These are phyloP conservation scores for Leccinum pellstonianum DNA, from an alignment of 768 basidiomycete genomes.

Conservation along the genomic window DNA sequence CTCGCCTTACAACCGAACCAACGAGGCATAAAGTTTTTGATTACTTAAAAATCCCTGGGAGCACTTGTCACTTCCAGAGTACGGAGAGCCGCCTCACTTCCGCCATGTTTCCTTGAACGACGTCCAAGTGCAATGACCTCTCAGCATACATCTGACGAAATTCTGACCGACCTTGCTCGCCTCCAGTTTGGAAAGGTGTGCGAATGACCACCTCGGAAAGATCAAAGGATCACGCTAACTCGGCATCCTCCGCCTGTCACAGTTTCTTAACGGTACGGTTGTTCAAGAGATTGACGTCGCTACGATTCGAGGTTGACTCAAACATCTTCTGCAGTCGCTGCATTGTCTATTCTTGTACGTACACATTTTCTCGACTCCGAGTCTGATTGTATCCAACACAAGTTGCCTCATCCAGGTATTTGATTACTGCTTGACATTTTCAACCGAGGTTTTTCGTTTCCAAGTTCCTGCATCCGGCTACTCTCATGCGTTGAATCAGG, in stretches of 20 bases:
- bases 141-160: constrained; percentile 1
- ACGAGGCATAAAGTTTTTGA: not conserved
- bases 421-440: constrained; percentile 27
- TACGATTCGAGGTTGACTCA: not conserved
- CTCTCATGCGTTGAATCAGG: constrained; percentile 7
- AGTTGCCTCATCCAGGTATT: constrained; percentile 5
- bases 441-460: constrained; percentile 17
- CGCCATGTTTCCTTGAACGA: not conserved
- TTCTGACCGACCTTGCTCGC: constrained; percentile 13
- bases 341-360: constrained; percentile 18
- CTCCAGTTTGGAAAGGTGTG: constrained; percentile 26
- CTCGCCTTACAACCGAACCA: not conserved
- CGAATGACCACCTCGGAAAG: not conserved
- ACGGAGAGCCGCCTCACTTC: no score
- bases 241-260: not conserved
- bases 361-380: not conserved
- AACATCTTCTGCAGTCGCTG: constrained; percentile 17
- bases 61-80: no score
- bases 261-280: constrained; percentile 23
- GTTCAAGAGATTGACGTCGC: not conserved
- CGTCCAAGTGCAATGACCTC: constrained; percentile 9
- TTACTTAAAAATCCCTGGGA: no score
- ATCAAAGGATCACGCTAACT: not conserved
- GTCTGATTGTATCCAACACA: not conserved
- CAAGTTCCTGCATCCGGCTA: not conserved